Percentiles rank a stretch among this genome's conserved stretches.
These are phyloP conservation scores for Blastocrithidia nonstop DNA, from an alignment of 208 protist species.

Conservation along the genomic window DNA sequence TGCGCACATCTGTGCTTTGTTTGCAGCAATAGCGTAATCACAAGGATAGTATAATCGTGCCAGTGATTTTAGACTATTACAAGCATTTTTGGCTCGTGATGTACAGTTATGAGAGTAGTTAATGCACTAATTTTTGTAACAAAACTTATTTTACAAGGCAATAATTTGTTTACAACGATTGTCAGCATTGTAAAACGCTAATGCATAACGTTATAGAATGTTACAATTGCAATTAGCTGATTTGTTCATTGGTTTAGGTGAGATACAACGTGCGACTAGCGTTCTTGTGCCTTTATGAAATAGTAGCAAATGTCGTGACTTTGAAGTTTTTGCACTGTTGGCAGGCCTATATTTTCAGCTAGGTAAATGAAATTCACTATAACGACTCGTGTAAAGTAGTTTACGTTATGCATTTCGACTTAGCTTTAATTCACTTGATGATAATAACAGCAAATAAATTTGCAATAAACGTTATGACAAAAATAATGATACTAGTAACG, in stretches of 20 bases:
- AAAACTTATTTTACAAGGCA: constrained; percentile 76
- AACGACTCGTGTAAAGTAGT: constrained; percentile 68
- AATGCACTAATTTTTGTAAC: constrained; percentile 64
- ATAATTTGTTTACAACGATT: constrained; percentile 75
- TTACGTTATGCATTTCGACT: constrained; percentile 52
- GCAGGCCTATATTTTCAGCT: constrained; percentile 82
- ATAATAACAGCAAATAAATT: not conserved
- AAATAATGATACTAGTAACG: constrained; percentile 1
- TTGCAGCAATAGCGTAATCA: constrained; percentile 68
- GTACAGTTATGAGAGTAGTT: constrained; percentile 71
- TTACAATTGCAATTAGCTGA: constrained; percentile 77
- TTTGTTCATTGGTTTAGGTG: constrained; percentile 70
- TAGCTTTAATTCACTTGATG: not conserved
- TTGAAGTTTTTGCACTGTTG: constrained; percentile 78
- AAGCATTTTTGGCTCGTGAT: constrained; percentile 73
- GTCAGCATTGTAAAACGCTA: constrained; percentile 37
- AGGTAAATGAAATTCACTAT: constrained; percentile 63
- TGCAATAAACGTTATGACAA: not conserved
- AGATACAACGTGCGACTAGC: constrained; percentile 45
- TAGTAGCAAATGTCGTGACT: constrained; percentile 56
- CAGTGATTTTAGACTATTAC: constrained; percentile 73
- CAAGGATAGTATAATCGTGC: constrained; percentile 67
- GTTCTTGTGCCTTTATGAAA: constrained; percentile 68
- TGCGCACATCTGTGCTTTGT: constrained; percentile 62
- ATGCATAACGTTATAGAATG: constrained; percentile 38